phyloP scores from a whole-genome alignment of 2,329 filamentous ascomycete genomes.

The Diplodia seriata region DNA sequence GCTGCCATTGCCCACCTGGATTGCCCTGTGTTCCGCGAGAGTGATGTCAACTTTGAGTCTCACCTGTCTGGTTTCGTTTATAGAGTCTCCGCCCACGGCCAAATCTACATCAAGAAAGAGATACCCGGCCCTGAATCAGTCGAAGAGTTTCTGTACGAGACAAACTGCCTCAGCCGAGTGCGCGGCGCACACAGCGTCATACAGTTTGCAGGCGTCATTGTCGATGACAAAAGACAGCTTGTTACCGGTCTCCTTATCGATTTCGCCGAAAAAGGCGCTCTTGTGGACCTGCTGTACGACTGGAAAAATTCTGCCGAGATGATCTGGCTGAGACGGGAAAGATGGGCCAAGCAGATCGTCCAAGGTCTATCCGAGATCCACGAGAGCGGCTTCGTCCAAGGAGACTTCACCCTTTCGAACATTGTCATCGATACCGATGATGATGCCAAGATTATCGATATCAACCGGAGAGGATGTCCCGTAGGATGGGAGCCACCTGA shows the following conservation, averaged over 20 bases:
- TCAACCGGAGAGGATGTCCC: constrained; percentile 95
- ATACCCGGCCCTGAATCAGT: constrained; percentile 95
- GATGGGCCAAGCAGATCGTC: constrained; percentile 91
- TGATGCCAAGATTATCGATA: constrained; percentile 96
- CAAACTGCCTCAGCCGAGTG: constrained; percentile 88
- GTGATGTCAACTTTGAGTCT: constrained; percentile 80
- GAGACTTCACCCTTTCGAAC: constrained; percentile 96
- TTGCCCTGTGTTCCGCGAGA: constrained; percentile 68
- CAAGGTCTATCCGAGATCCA: constrained; percentile 90
- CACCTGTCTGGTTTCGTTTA: constrained; percentile 98
- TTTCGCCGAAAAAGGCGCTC: constrained; percentile 82
- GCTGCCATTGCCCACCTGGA: constrained; percentile 75
- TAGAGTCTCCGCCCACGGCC: constrained; percentile 76
- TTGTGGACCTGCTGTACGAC: constrained; percentile 92
- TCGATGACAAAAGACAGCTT: constrained; percentile 74
- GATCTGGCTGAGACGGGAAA: constrained; percentile 76
- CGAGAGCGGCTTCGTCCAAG: constrained; percentile 94
- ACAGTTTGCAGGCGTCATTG: constrained; percentile 82
- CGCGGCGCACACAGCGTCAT: constrained; percentile 79
- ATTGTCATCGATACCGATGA: constrained; percentile 88
- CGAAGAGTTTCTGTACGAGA: constrained; percentile 96
- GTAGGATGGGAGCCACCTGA: constrained; percentile 98
- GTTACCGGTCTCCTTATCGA: constrained; percentile 91
- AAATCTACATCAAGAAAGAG: constrained; percentile 92
- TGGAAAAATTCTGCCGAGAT: constrained; percentile 61